These are phyloP conservation scores for Silene coronaria DNA, from an alignment of 179 eudicot genomes.

Conservation along the genomic window DNA sequence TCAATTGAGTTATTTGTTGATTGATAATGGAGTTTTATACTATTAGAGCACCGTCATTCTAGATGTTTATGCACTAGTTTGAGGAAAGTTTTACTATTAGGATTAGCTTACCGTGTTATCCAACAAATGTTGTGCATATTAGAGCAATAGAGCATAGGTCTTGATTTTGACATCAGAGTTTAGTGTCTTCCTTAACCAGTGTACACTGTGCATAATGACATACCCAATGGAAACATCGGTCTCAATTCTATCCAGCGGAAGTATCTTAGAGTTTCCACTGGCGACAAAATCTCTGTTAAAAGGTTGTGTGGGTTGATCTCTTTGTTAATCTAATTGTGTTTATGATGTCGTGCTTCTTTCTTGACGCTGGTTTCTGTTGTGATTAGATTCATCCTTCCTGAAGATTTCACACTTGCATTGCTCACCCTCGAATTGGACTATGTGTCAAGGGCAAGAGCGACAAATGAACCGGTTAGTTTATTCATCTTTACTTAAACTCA, in stretches of 20 bases:
- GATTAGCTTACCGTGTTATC: too few relatives aligned
- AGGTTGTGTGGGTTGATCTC: constrained; percentile 33
- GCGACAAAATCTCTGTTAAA: constrained; percentile 54
- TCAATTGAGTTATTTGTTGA: neutral
- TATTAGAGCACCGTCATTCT: too few relatives aligned
- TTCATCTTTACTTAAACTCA: neutral
- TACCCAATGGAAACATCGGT: constrained; percentile 43
- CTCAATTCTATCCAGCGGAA: constrained; percentile 66
- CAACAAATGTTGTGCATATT: too few relatives aligned
- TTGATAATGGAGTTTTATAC: neutral
- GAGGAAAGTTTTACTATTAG: too few relatives aligned
- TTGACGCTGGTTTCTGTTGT: constrained; percentile 2
- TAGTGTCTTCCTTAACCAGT: constrained; percentile 32
- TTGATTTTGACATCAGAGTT: neutral
- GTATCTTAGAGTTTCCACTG: constrained; percentile 64
- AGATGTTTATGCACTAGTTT: too few relatives aligned
- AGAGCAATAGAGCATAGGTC: too few relatives aligned
- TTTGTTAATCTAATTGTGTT: neutral
- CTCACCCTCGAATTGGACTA: constrained; percentile 85
- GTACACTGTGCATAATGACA: constrained; percentile 38
- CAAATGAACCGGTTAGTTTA: constrained; percentile 55
- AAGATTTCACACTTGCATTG: constrained; percentile 62
- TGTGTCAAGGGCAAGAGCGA: constrained; percentile 50
- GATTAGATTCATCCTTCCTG: constrained; percentile 65
- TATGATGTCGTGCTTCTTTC: neutral